A percentile compares a stretch with the other conserved stretches of the same genome.
These are phyloP conservation scores for Rosa multiflora DNA, from an alignment of 306 rosid species.

Conservation along the genomic window DNA sequence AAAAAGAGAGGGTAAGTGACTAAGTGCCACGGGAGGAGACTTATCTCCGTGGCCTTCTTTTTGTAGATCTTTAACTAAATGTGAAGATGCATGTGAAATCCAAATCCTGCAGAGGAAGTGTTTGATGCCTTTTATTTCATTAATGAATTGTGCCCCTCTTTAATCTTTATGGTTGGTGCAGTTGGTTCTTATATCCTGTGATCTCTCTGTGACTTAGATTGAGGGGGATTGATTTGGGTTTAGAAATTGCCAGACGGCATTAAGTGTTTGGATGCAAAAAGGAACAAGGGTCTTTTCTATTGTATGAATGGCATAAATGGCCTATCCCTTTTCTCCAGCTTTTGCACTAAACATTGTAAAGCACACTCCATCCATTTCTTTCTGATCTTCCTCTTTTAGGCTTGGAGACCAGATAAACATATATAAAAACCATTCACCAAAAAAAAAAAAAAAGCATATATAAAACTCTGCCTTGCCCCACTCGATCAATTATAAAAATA, in stretches of 20 bases:
- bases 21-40: background rate
- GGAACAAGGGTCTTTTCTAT: background rate
- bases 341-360: slow-evolving; percentile 8
- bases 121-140: slow-evolving; percentile 4
- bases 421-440: background rate
- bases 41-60: background rate
- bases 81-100: slow-evolving; percentile 19
- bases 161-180: background rate
- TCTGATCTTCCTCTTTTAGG: background rate
- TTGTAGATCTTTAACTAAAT: background rate
- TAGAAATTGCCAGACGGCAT: slow-evolving; percentile 7
- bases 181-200: background rate
- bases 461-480: slow-evolving; percentile 10
- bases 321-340: slow-evolving; percentile 9
- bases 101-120: slow-evolving; percentile 5
- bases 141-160: background rate
- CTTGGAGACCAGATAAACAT: background rate
- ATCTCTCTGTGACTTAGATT: background rate
- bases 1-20: background rate
- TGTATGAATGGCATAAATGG: background rate
- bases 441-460: background rate
- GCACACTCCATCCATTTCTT: slow-evolving; percentile 6
- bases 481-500: background rate
- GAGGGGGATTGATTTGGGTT: background rate
- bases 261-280: background rate